Base-by-base conservation (phyloP, 2,329 filamentous ascomycete genomes). In the Thelonectria blattea region DNA sequence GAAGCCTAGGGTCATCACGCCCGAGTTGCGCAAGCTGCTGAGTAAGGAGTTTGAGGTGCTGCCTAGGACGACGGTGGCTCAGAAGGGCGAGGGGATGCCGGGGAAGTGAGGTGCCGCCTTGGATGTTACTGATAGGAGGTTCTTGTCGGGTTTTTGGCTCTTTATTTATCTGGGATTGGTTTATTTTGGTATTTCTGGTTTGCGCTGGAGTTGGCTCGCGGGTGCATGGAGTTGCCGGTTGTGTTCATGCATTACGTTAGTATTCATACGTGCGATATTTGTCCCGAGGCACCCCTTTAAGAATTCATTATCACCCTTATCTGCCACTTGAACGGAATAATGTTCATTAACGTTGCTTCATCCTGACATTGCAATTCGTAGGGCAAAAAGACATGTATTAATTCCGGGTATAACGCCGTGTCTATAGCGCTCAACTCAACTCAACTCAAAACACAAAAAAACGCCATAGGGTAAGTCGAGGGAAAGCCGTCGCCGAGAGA, bases 1-100 rank as follows among this genome's bases (percentile, higher is more conserved):
- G 55, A 67, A 73, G 9, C 72, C 77, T 43, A 83, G 79, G 70
- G 76, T 84, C 14, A 86, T 87, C 52, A 86, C 83, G 2, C 84
- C 85, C 0, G 85, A 87, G 71, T 72, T 88, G 64, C 78, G 85
- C 50, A 80, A 79, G 61, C 69, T 88, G 42, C 70, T 88, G 42
- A 85, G 80, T 65, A 76, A 78, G 45, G 76, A 80, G 51, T 77
- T 83, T 8, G 79, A 81, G 52, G 71, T 82, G 9, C 71, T 83
- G 20, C 75, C 78, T 22, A 72, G 76, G 39, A 71, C 71, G 42
- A 75, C 71, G 12, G 75, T 77, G 18, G 72, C 73, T 17, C 61
- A 74, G 52, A 73, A 75, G 17, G 74, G 75, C 2, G 75, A 78
- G 10, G 76, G 74, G 8, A 75, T 77, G 72, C 72, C 74, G 6